Conservation (phyloP, 2,329 filamentous ascomycete genomes). For the Colletotrichum navitas region DNA sequence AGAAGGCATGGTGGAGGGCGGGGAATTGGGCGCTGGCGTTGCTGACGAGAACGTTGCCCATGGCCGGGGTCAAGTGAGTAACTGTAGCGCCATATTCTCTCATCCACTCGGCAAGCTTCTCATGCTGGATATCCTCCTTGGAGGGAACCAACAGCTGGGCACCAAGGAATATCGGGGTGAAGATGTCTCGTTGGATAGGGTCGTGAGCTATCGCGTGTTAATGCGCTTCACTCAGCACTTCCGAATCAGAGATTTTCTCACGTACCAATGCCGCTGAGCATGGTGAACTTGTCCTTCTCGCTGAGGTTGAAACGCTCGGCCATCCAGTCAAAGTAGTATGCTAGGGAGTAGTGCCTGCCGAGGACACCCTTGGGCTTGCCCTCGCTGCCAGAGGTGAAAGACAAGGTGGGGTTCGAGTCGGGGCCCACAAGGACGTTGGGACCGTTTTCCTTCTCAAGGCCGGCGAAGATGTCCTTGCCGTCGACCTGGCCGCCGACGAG, state of each 20-base stretch:
- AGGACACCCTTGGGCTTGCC: slow-evolving; percentile 63
- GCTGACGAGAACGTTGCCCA: slow-evolving; percentile 95
- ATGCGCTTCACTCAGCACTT: background rate
- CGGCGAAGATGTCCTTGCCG: slow-evolving; percentile 76
- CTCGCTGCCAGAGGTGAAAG: slow-evolving; percentile 80
- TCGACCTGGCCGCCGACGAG: slow-evolving; percentile 76
- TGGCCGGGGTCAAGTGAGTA: slow-evolving; percentile 92
- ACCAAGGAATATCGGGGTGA: slow-evolving; percentile 87
- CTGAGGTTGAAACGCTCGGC: slow-evolving; percentile 79
- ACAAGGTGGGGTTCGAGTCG: slow-evolving; percentile 83
- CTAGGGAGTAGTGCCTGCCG: slow-evolving; percentile 87
- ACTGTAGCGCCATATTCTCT: slow-evolving; percentile 72
- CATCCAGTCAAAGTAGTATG: slow-evolving; percentile 96
- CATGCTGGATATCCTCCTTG: slow-evolving; percentile 84
- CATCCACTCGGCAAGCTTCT: slow-evolving; percentile 92
- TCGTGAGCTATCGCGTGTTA: slow-evolving; percentile 68
- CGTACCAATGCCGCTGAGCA: slow-evolving; percentile 76
- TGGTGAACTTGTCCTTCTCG: slow-evolving; percentile 80
- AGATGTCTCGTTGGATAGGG: slow-evolving; percentile 80
- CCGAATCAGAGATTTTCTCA: background rate
- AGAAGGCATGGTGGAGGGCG: slow-evolving; percentile 83
- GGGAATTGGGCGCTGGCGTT: slow-evolving; percentile 84
- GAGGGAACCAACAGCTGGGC: slow-evolving; percentile 29
- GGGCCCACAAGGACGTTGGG: slow-evolving; percentile 86
- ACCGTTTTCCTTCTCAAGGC: slow-evolving; percentile 60